phyloP scores from a whole-genome alignment of 2,329 filamentous ascomycete genomes.

The Aspergillus sp. region DNA sequence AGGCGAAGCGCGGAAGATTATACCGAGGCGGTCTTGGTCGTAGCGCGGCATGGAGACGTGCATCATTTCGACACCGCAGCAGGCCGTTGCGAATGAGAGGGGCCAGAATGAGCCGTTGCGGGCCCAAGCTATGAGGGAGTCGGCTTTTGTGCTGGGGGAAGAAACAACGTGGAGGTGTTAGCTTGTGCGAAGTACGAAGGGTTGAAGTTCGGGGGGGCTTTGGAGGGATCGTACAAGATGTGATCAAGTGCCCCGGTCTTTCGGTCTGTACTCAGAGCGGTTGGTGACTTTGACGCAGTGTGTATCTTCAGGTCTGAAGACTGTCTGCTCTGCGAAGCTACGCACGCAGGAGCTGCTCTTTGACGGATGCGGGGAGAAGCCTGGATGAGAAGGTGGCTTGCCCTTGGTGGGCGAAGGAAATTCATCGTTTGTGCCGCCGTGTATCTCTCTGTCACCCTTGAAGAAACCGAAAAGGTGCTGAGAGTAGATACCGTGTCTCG shows the following conservation, averaged over 20 bases:
- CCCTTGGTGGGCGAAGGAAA: neutral
- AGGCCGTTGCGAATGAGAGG: conserved; percentile 89
- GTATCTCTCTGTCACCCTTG: neutral
- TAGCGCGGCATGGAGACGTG: conserved; percentile 87
- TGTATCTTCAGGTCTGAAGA: neutral
- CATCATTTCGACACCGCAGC: conserved; percentile 94
- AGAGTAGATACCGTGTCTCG: neutral
- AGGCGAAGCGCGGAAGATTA: conserved; percentile 87
- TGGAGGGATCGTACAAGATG: neutral
- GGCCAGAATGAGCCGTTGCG: conserved; percentile 87
- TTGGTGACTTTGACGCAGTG: neutral
- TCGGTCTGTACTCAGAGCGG: neutral
- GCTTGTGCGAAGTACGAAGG: neutral
- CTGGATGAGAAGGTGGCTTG: neutral
- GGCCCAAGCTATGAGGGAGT: conserved; percentile 84
- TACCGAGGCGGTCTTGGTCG: conserved; percentile 85
- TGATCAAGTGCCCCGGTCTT: neutral
- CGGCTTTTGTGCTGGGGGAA: conserved; percentile 51
- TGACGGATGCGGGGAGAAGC: neutral
- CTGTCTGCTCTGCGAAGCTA: neutral
- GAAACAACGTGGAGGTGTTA: neutral
- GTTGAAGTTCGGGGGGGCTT: neutral
- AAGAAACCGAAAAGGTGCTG: neutral
- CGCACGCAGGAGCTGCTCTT: neutral
- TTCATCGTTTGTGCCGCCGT: neutral